Evolutionary conservation across 2,329 filamentous ascomycete genomes (phyloP), one percentile per base, ranked within the genome.

Genomic region (Botryotinia calthae): DNA sequence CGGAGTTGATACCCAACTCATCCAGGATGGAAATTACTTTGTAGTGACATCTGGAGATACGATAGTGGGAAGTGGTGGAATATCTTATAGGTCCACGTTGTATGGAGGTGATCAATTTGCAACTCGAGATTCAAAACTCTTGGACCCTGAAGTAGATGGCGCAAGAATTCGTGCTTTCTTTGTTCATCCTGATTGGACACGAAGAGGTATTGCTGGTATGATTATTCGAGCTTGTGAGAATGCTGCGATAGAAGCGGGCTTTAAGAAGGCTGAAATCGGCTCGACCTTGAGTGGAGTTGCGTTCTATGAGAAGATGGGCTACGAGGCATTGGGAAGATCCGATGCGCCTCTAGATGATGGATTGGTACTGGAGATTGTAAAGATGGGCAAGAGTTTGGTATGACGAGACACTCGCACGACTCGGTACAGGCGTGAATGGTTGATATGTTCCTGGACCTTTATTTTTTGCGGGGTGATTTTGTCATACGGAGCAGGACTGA

Each of bases 81-180:
- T 74, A 64, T 75, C 75, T 22, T 72, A 70, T 54, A 74, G 75
- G 31, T 61, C 48, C 20, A 76, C 75, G 8, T 64, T 76, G 10
- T 76, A 74, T 51, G 75, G 75, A 28, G 74, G 75, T 8, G 74
- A 76, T 56, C 71, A 73, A 70, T 75, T 74, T 67, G 70, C 67
- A 8, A 42, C 56, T 18, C 73, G 73, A 48, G 44, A 76, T 70
- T 70, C 69, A 1, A 66, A 65, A 6, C 37, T 74, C 14, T 51
- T 76, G 25, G 40, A 74, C 63, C 74, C 75, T 1, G 58, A 31
- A 4, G 71, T 61, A 5, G 73, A 75, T 67, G 73, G 74, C 4
- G 74, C 74, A 0, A 76, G 74, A 59, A 73, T 76, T 54, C 70
- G 75, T 10, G 75, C 75, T 16, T 69, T 76, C n/a, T 76, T 76